Conservation (phyloP, 225 moss, liverwort and hornwort genomes). For the Marchantia paleacea region DNA sequence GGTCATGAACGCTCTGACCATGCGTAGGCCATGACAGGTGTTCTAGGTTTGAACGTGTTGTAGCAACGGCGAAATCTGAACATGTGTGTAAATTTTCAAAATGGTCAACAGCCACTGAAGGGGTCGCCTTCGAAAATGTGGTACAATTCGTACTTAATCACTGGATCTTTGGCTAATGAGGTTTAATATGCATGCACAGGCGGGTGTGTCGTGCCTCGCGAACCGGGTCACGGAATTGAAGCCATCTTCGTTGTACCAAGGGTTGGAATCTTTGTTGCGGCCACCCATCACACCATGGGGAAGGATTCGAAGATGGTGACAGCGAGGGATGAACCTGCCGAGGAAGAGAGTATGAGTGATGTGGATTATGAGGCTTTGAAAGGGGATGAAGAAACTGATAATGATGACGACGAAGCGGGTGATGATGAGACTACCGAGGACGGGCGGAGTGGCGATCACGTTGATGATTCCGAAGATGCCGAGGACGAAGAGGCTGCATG, state of each 20-base stretch:
- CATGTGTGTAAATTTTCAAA: neutral
- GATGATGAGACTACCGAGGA: conserved; percentile 28
- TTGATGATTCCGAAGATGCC: conserved; percentile 6
- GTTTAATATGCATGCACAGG: conserved; percentile 7
- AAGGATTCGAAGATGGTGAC: conserved; percentile 29
- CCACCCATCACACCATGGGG: neutral
- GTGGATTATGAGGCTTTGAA: conserved; percentile 34
- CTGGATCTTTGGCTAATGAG: neutral
- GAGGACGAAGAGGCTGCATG: conserved; percentile 4
- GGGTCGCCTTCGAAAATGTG: neutral
- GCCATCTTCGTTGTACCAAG: neutral
- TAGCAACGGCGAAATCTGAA: neutral
- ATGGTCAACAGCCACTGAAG: neutral
- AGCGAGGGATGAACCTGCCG: conserved; percentile 26
- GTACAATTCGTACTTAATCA: neutral
- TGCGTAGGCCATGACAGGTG: neutral
- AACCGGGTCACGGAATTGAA: neutral
- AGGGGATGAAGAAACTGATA: conserved; percentile 38
- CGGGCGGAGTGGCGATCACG: conserved; percentile 20
- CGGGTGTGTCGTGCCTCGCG: neutral
- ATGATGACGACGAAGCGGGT: conserved; percentile 32
- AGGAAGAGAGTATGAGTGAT: conserved; percentile 37
- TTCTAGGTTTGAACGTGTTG: neutral
- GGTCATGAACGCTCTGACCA: neutral
- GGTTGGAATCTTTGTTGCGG: neutral